Percentiles rank a stretch among this genome's conserved stretches.
phyloP scores from a whole-genome alignment of 1,284 basidiomycete species.

The Cutaneotrichosporon cavernicola region DNA sequence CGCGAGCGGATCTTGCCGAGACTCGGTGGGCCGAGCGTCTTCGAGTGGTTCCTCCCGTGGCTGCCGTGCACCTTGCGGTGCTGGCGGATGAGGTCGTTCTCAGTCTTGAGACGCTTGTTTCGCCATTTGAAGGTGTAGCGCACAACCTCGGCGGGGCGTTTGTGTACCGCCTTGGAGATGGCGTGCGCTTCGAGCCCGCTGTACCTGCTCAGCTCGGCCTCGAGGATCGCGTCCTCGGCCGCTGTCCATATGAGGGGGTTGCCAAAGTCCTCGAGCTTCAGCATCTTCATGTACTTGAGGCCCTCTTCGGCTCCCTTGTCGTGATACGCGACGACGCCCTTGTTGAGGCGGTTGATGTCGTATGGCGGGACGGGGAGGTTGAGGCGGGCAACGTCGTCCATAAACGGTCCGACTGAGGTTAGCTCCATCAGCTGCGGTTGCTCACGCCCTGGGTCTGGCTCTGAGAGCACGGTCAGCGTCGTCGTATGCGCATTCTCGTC shows the following conservation, averaged over 20 bases:
- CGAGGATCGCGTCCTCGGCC: constrained; percentile 34
- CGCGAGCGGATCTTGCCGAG: constrained; percentile 41
- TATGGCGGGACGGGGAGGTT: constrained; percentile 41
- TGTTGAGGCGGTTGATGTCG: constrained; percentile 43
- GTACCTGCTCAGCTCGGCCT: constrained; percentile 40
- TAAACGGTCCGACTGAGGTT: constrained; percentile 36
- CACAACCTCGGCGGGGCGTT: constrained; percentile 47
- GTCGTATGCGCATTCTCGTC: constrained; percentile 42
- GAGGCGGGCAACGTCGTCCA: constrained; percentile 36
- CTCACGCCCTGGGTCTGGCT: constrained; percentile 43
- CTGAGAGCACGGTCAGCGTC: constrained; percentile 35
- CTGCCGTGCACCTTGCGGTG: constrained; percentile 42
- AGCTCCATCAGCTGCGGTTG: neutral
- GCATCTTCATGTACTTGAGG: constrained; percentile 30
- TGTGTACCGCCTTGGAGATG: constrained; percentile 39
- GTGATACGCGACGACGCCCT: constrained; percentile 33
- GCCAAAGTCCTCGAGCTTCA: constrained; percentile 36
- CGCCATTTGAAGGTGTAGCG: constrained; percentile 53
- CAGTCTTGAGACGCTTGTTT: constrained; percentile 47
- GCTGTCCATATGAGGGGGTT: constrained; percentile 37
- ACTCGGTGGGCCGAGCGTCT: constrained; percentile 46
- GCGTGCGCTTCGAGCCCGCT: constrained; percentile 51
- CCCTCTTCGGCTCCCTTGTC: constrained; percentile 35
- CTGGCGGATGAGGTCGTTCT: constrained; percentile 48
- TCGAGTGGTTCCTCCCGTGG: constrained; percentile 41